phyloP scores from a whole-genome alignment of 2,329 filamentous ascomycete genomes.

The Phaeosphaeriaceae sp. region DNA sequence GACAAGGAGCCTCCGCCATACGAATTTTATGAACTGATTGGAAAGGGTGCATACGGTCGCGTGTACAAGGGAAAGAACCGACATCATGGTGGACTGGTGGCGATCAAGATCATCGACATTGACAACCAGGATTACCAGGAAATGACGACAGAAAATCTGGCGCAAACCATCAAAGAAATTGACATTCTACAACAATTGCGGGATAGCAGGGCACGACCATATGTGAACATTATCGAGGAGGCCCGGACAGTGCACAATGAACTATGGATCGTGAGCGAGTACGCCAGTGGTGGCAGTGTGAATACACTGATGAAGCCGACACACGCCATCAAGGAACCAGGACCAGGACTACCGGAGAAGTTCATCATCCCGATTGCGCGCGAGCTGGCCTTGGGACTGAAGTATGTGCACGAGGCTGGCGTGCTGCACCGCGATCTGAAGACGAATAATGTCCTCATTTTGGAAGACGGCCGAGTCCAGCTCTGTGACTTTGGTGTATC shows the following conservation, averaged over 20 bases:
- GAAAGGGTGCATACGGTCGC: conserved; percentile 76
- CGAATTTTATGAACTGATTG: conserved; percentile 74
- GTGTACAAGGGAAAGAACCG: conserved; percentile 70
- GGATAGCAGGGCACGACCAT: conserved; percentile 77
- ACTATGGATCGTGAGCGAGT: conserved; percentile 89
- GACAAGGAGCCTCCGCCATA: conserved; percentile 68
- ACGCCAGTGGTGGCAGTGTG: conserved; percentile 84
- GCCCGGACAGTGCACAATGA: conserved; percentile 78
- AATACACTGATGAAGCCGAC: conserved; percentile 65
- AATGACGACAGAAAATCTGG: conserved; percentile 51
- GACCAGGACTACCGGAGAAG: conserved; percentile 60
- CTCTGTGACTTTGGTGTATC: conserved; percentile 87
- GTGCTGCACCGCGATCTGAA: conserved; percentile 72
- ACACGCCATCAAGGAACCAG: conserved; percentile 29
- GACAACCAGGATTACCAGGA: conserved; percentile 71
- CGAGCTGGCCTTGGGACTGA: conserved; percentile 67
- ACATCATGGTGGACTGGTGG: conserved; percentile 63
- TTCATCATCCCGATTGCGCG: conserved; percentile 70
- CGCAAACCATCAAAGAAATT: conserved; percentile 67
- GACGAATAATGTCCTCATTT: conserved; percentile 79
- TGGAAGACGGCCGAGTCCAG: conserved; percentile 77
- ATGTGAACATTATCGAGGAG: conserved; percentile 83
- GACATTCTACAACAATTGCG: conserved; percentile 74
- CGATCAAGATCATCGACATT: conserved; percentile 84
- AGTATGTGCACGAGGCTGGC: conserved; percentile 69